Base-by-base conservation (phyloP, 2,329 filamentous ascomycete genomes). In the Phoma sp. region DNA sequence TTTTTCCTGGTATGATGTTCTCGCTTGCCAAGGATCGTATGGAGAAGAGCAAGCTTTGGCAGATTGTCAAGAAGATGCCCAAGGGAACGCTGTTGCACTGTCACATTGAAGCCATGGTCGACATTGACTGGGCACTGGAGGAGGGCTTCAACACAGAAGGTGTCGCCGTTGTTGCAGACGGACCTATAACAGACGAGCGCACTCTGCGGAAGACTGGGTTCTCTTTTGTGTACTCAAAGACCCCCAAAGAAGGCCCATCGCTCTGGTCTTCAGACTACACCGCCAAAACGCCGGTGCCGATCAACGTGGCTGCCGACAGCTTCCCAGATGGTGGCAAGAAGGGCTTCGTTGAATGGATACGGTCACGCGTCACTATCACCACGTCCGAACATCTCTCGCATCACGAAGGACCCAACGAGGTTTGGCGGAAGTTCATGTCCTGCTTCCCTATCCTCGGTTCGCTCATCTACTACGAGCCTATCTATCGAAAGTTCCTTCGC, bases 1-100 rank as follows among this genome's bases (percentile, higher is more conserved):
- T 93, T 43, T 91, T 90, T 70, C 92, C 92, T 0, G 93, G 93
- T 10, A 96, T 96, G 89, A 95, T 96, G 90, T 97, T 96, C 76
- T 87, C 85, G 29, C 82, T 93, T 29, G 92, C 92, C 64, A 93
- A 92, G 74, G 84, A 87, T n/a, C 85, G 86, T 30, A 96, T 96
- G 86, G 91, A 96, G 75, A 81, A 82, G 63, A 96, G 91, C 12
- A 87, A 87, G 68, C 81, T 97, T 20, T 98, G 92, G 92, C 83
- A 86, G 60, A 95, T 97, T 64, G 84, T 96, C 14, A 84, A 87
- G 54, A 84, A 80, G 60, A 92, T 98, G 90, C 93, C 93, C 23
- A 98, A 98, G 74, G 95, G 93, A 11, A 83, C 88, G 7, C 80
- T 96, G 25, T 77, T 96, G 56, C 93, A 98, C 77, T 91, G 91